Base-by-base conservation (phyloP, 164 flowering plant genomes). In the Paratinospora sagittata region DNA sequence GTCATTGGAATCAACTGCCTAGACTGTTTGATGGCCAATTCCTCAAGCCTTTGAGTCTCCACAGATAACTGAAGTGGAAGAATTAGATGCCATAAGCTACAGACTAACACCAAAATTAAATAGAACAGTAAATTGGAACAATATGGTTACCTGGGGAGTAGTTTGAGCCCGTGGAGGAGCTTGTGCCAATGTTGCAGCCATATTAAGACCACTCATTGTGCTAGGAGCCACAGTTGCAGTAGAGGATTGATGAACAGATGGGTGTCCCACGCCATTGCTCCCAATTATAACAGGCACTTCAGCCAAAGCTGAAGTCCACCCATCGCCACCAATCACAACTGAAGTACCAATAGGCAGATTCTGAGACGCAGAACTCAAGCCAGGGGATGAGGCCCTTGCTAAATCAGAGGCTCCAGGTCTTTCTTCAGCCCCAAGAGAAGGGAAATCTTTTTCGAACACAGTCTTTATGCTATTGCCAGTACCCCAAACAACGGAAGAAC, bases 161-260 rank as follows among this genome's bases (percentile, higher is more conserved):
- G 88, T 76, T 23, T 87, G 88, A 70, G 85, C 78, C 47, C 88
- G 85, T 49, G 82, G 45, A 68, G 97, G 92, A 65, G 84, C 83
- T 78, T 89, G 97, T 65, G 85, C 89, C 74, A 94, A 78, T 27
- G 97, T 81, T 85, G 90, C 98, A 73, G 97, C 97, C 98, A 94
- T 94, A 77, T 90, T 94, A 30, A 89, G 90, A 70, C 90, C 88
- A 73, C 81, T 41, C 2, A 68, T 66, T 3, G 80, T 58, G 73
- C 83, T 86, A 64, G 83, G 55, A 69, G 85, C 26, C 64, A 70
- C 77, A 43, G 81, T 74, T 2, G 74, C 71, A 65, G 78, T 58
- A 74, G 69, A 76, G 67, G 81, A 67, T 70, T 75, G 90, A 65
- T 79, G 89, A 73, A 39, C 75, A 69, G 85, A 69, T 26, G 81